These are phyloP conservation scores for Juglanconis sp. DNA, from an alignment of 2,329 filamentous ascomycete genomes.

Conservation along the genomic window DNA sequence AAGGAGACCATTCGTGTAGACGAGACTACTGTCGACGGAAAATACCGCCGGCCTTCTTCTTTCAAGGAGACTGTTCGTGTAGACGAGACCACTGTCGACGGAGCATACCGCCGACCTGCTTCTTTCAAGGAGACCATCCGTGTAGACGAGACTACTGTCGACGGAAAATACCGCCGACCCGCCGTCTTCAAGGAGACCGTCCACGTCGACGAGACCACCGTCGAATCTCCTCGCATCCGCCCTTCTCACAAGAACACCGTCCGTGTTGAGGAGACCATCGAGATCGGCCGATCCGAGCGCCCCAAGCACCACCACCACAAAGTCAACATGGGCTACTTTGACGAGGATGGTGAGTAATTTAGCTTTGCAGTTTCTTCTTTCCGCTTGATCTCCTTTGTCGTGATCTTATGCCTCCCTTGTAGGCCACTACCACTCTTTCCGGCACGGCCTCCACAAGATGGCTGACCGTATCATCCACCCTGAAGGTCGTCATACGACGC, in stretches of 20 bases:
- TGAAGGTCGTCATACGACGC: conserved; percentile 43
- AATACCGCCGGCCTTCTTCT: conserved; percentile 30
- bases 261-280: conserved; percentile 59
- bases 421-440: conserved; percentile 61
- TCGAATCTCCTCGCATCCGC: conserved; percentile 36
- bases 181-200: conserved; percentile 31
- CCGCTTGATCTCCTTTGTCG: conserved; percentile 13
- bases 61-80: conserved; percentile 31
- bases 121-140: conserved; percentile 30
- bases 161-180: conserved; percentile 32
- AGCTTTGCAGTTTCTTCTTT: conserved; percentile 10
- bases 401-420: conserved; percentile 15
- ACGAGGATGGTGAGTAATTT: conserved; percentile 52
- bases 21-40: conserved; percentile 35
- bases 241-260: conserved; percentile 31
- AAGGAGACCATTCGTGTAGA: conserved; percentile 33
- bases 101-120: conserved; percentile 31
- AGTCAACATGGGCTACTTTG: conserved; percentile 64
- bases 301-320: conserved; percentile 34
- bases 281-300: conserved; percentile 39
- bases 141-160: conserved; percentile 35
- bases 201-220: conserved; percentile 30
- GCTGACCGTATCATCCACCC: conserved; percentile 52
- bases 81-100: conserved; percentile 35
- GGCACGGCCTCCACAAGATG: conserved; percentile 54